Evolutionary conservation across 192 early-diverging fungal genomes (phyloP), one percentile per base, ranked within the genome.

Genomic region (Coemansia nantahalensis): DNA sequence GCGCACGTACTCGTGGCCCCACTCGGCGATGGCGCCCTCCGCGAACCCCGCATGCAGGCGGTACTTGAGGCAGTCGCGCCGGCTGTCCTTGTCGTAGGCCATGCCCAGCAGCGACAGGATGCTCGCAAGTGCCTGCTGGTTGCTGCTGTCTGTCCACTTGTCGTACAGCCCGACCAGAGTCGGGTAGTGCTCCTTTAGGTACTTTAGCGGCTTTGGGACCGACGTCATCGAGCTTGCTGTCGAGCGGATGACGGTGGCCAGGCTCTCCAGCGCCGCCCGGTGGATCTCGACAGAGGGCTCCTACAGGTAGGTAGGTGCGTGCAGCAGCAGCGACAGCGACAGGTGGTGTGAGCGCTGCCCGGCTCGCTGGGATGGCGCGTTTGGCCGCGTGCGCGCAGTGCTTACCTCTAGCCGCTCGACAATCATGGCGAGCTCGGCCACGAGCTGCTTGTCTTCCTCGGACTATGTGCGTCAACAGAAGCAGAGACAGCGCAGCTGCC

Each of bases 1-100:
- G 82, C 93, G 82, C 54, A 97, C 97, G 65, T 97, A 99, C 86
- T 99, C 97, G 54, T 99, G 97, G 16, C 97, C 97, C 94, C 95
- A 99, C 39, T 87, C 90, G 11, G 92, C 92, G 47, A 90, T 80
- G 32, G 82, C 70, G 41, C 86, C 82, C 46, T 82, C 79, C 33
- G 76, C 85, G 9, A 56, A 50, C 8, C 88, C 84, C n/a, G 93
- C 94, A 28, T 89, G 45, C 18, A 95, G 69, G 40, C 95, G 81
- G 78, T 92, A 99, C 65, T 85, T 85, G 40, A 99, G 66, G 36
- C 85, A 86, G 43, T 90, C 90, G 18, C 92, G 79, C 57, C 90
- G 84, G 46, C 83, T 83, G 16, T 93, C 95, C 35, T 91, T 90
- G 30, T 85, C 78, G 58, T 95, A 99, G 10, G 91, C 89, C 96